These are phyloP conservation scores for Scutellaria minor DNA, from an alignment of 257 asterid genomes.

Conservation along the genomic window DNA sequence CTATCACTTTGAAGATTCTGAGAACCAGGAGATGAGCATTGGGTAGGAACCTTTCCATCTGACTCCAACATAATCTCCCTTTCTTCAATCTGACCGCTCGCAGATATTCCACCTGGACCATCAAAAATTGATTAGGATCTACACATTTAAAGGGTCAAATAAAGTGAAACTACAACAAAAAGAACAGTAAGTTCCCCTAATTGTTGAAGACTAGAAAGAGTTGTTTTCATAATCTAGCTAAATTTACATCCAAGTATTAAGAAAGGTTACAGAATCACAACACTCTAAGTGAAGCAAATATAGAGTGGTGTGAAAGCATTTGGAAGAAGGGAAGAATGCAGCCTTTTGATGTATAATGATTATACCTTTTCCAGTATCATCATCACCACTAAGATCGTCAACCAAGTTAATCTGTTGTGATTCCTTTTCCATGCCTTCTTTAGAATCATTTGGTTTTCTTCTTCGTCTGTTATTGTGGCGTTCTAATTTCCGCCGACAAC, in stretches of 20 bases:
- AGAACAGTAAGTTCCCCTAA: not conserved
- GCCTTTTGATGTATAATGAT: not conserved
- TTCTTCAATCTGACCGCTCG: constrained; percentile 54
- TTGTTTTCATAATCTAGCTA: not conserved
- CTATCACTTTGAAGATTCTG: constrained; percentile 60
- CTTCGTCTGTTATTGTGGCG: constrained; percentile 86
- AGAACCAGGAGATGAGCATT: constrained; percentile 47
- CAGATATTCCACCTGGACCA: constrained; percentile 53
- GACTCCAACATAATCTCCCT: constrained; percentile 57
- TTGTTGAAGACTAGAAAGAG: not conserved
- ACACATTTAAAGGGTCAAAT: constrained; percentile 5
- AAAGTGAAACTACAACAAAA: constrained; percentile 6
- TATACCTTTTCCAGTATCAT: constrained; percentile 70
- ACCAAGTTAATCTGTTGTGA: constrained; percentile 45
- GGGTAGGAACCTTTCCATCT: constrained; percentile 57
- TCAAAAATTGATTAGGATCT: constrained; percentile 27
- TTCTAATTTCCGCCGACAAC: constrained; percentile 91
- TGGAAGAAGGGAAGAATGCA: not conserved
- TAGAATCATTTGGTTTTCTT: constrained; percentile 70
- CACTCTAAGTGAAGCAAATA: constrained; percentile 7
- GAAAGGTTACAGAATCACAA: not conserved
- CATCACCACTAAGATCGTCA: constrained; percentile 69
- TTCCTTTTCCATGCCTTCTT: constrained; percentile 55
- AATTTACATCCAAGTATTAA: not conserved
- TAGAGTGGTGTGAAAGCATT: not conserved